Evolutionary conservation across 2,329 filamentous ascomycete genomes (phyloP), one percentile per base, ranked within the genome.

Genomic region (Epichloe baconii): DNA sequence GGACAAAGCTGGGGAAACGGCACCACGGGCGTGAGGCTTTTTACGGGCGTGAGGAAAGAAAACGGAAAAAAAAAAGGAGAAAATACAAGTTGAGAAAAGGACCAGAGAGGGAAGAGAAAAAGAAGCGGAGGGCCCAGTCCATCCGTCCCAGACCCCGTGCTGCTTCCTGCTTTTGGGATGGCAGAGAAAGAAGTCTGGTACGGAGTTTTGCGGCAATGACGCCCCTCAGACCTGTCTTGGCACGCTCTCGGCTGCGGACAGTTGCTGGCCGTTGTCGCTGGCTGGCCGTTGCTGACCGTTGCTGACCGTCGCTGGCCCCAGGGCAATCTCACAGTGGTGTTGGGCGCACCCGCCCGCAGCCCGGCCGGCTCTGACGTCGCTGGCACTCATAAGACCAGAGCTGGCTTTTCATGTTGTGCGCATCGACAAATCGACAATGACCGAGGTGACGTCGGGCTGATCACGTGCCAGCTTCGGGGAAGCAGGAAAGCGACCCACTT

Each of bases 391-490:
- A 17, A n/a, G n/a, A n/a, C n/a, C n/a, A n/a, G n/a, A n/a, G n/a
- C n/a, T n/a, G n/a, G n/a, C n/a, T n/a, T n/a, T n/a, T n/a, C 17
- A 19, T 19, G 17, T 19, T 19, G 17, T 19, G 17, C 17, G 17
- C 17, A 19, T 19, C 17, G 17, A 19, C 21, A 21, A 21, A 4
- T 21, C 21, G 21, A 19, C 21, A 8, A 31, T 17, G 37, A 14
- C 19, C 7, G 6, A 21, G 35, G 37, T 54, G 52, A 53, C 50
- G 48, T 51, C 48, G 31, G 26, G 17, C 11, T 23, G 19, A 45
- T 55, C 54, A 56, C 54, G 53, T 55, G 53, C 34, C n/a, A 15
- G n/a, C 6, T 23, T 51, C 47, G 47, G 23, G 46, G 31, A 56
- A 37, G 36, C 52, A 53, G 44, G 54, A 54, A 51, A 49, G 37